Base-by-base conservation (phyloP, 1,284 basidiomycete genomes). In the Mycena citricolor region DNA sequence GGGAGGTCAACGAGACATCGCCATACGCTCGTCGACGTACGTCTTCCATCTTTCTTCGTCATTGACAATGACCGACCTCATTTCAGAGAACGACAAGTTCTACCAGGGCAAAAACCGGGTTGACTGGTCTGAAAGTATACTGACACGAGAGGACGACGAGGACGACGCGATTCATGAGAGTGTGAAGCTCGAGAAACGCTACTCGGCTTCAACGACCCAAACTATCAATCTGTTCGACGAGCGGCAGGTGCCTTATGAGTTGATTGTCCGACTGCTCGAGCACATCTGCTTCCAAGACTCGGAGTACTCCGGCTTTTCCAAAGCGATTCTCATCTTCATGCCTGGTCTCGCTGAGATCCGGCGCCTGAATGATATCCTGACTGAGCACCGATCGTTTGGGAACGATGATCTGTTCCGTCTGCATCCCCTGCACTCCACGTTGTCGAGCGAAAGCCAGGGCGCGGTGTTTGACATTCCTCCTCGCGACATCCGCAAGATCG, bases 261-360 rank as follows among this genome's bases (percentile, higher is more conserved):
- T 97, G 13, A 91, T 97, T 59, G 60, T 95, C 47, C 74, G 79
- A n/a, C 69, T 99, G 4, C 70, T 99, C 23, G 93, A 97, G 62
- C 76, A 74, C 23, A 73, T 98, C n/a, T 98, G 94, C 62, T 86
- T 90, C 50, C 77, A 82, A 39, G 80, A 84, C 51, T 52, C 60
- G 0, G 60, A 68, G 1, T 76, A 84, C 47, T 47, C 57, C 13
- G 52, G 66, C 1, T 94, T 83, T 65, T 97, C 93, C 3, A 68
- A 79, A 2, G 97, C 95, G 0, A 81, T 91, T 33, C 71, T 99
- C 28, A 74, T 99, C 49, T 99, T 99, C 66, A 83, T 99, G 81
- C 95, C 97, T 6, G 97, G 95, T 40, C 67, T 95, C 55, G 87
- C 79, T 19, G 94, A 97, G 65, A 99, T 99, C 47, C 83, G 94